Evolutionary conservation across 257 asterid species (phyloP).

Genomic region (Forsythia viridissima): DNA sequence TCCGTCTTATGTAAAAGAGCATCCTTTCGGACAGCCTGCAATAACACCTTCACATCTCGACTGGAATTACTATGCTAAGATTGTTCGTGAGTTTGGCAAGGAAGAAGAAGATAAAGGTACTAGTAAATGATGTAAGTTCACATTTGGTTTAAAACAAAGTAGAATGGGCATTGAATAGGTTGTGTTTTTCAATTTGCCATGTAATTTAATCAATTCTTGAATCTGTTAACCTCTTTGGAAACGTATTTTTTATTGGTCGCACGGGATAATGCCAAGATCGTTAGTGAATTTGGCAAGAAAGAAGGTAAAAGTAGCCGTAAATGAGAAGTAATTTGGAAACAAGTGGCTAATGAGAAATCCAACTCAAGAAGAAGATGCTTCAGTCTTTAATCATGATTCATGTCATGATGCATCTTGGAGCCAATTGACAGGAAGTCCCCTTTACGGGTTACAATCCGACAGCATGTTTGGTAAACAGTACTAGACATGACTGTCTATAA

Average conservation of each 20-base stretch:
- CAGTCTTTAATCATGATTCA: no score
- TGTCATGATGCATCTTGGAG: no score
- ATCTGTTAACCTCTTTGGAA: neutral
- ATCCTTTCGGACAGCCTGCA: slow-evolving; percentile 50
- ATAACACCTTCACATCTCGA: slow-evolving; percentile 38
- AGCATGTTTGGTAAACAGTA: no score
- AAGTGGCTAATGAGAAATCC: no score
- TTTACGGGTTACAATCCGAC: no score
- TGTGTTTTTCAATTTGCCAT: neutral
- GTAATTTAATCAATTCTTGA: neutral
- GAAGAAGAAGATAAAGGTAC: slow-evolving; percentile 11
- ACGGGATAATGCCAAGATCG: slow-evolving; percentile 18
- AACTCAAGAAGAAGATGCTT: no score
- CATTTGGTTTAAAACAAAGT: neutral
- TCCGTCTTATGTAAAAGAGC: slow-evolving; percentile 48
- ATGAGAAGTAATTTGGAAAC: neutral
- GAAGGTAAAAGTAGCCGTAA: slow-evolving; percentile 9
- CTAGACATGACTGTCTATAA: no score
- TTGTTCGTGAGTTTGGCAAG: slow-evolving; percentile 24
- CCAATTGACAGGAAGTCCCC: no score
- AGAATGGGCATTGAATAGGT: neutral
- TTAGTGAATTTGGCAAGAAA: slow-evolving; percentile 16
- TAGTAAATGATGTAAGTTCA: neutral
- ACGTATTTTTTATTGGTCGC: no score
- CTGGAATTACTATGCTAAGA: slow-evolving; percentile 44